phyloP scores from a whole-genome alignment of 2,329 filamentous ascomycete genomes.

The Fusarium continuum region DNA sequence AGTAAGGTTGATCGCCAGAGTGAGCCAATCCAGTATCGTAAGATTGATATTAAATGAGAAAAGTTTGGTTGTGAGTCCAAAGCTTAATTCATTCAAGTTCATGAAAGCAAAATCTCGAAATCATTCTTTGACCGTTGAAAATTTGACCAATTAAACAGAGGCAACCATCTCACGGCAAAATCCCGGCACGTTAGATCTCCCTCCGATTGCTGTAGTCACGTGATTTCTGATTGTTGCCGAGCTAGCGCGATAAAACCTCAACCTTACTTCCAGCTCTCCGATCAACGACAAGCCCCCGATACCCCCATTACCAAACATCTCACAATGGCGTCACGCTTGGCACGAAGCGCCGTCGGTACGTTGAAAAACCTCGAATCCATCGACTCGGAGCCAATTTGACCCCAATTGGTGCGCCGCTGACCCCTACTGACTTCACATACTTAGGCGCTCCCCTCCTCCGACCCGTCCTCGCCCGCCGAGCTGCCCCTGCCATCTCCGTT shows the following conservation, averaged over 20 bases:
- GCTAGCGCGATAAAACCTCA: slow-evolving; percentile 62
- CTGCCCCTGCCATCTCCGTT: slow-evolving; percentile 77
- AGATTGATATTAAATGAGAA: not conserved
- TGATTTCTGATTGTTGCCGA: slow-evolving; percentile 52
- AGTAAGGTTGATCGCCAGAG: not conserved
- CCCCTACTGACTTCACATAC: slow-evolving; percentile 39
- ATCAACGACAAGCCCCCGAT: slow-evolving; percentile 57
- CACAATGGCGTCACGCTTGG: slow-evolving; percentile 98
- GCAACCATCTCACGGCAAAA: slow-evolving; percentile 34
- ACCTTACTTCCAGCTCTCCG: slow-evolving; percentile 56
- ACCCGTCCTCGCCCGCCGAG: slow-evolving; percentile 78
- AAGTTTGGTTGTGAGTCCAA: not conserved
- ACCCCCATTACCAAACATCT: slow-evolving; percentile 66
- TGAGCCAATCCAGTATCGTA: not conserved
- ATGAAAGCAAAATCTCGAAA: slow-evolving; percentile 43
- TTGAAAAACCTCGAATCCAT: slow-evolving; percentile 42
- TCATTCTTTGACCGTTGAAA: slow-evolving; percentile 44
- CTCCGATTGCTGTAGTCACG: slow-evolving; percentile 46
- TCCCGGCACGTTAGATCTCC: slow-evolving; percentile 41
- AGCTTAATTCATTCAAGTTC: slow-evolving; percentile 26
- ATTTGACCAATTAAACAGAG: slow-evolving; percentile 46
- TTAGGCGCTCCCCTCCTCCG: slow-evolving; percentile 91
- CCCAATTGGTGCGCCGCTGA: slow-evolving; percentile 45
- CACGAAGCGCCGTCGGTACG: slow-evolving; percentile 94
- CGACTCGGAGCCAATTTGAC: slow-evolving; percentile 21